phyloP scores from a whole-genome alignment of 1,139 yeast genomes.

The Nakaseomyces kungkrabaensis region DNA sequence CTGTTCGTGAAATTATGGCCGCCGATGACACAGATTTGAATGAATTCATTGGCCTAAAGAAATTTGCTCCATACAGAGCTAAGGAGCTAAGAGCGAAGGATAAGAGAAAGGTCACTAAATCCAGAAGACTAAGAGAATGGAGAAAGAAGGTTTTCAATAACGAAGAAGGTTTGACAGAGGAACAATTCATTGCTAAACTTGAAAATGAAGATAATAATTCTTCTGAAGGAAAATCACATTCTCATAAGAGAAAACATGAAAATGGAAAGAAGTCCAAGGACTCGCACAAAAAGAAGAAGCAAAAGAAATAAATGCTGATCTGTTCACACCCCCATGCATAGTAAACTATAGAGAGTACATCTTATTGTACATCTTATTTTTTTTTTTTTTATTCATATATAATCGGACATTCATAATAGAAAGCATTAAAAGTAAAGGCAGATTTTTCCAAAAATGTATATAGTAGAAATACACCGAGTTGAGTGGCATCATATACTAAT shows the following conservation, averaged over 20 bases:
- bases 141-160: constrained; percentile 67
- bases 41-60: constrained; percentile 76
- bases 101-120: constrained; percentile 73
- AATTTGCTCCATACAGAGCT: constrained; percentile 86
- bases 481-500: no score
- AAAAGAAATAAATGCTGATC: not conserved
- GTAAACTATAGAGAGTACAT: no score
- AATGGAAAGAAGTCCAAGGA: constrained; percentile 1
- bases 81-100: constrained; percentile 66
- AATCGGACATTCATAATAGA: no score
- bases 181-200: constrained; percentile 1
- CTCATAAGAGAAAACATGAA: constrained; percentile 2
- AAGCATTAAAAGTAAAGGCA: no score
- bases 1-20: constrained; percentile 74
- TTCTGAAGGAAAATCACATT: not conserved
- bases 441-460: no score
- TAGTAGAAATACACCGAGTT: no score
- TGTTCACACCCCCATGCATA: not conserved
- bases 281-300: constrained; percentile 1
- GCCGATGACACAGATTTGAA: constrained; percentile 87
- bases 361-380: no score
- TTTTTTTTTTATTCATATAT: no score
- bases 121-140: constrained; percentile 81
- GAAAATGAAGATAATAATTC: not conserved
- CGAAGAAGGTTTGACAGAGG: constrained; percentile 44